Evolutionary conservation across 495 filamentous ascomycete genomes (phyloP).

Genomic region (Schizothecium vesticola): DNA sequence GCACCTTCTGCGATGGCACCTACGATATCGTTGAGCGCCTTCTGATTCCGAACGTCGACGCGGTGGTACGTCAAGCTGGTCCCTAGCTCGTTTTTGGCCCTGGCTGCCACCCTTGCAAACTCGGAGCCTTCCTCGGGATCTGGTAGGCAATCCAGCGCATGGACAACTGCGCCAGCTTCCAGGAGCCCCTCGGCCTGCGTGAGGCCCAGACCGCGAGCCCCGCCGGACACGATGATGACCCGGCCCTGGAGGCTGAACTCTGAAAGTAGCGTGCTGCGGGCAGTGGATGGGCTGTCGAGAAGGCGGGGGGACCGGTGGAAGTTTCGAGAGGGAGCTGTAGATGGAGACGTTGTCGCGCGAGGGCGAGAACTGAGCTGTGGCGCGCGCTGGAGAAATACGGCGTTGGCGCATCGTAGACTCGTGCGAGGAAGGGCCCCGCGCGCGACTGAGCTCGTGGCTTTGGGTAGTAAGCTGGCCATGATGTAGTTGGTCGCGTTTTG

Average conservation of each 20-base stretch:
- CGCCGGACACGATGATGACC: constrained; percentile 74
- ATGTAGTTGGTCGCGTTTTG: background rate
- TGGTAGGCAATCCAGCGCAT: constrained; percentile 51
- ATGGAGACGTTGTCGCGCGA: background rate
- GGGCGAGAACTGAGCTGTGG: background rate
- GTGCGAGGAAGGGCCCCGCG: background rate
- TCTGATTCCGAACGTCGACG: constrained; percentile 78
- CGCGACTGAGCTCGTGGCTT: background rate
- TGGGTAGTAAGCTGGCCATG: background rate
- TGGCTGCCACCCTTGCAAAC: constrained; percentile 58
- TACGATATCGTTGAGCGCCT: constrained; percentile 60
- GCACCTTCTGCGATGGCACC: constrained; percentile 63
- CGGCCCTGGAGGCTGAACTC: constrained; percentile 77
- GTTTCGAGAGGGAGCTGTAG: background rate
- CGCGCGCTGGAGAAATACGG: background rate
- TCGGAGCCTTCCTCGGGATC: constrained; percentile 33
- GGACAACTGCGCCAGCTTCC: constrained; percentile 71
- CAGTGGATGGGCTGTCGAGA: background rate
- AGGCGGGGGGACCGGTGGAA: constrained; percentile 13
- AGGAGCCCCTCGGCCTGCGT: constrained; percentile 75
- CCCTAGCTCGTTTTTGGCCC: constrained; percentile 59
- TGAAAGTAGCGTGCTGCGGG: constrained; percentile 43
- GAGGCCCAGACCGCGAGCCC: constrained; percentile 71
- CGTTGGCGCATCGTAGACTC: background rate
- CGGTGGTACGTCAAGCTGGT: constrained; percentile 72